A percentile compares a stretch with the other conserved stretches of the same genome.
Evolutionary conservation across 306 rosid species (phyloP).

Genomic region (Luffa acutangula): DNA sequence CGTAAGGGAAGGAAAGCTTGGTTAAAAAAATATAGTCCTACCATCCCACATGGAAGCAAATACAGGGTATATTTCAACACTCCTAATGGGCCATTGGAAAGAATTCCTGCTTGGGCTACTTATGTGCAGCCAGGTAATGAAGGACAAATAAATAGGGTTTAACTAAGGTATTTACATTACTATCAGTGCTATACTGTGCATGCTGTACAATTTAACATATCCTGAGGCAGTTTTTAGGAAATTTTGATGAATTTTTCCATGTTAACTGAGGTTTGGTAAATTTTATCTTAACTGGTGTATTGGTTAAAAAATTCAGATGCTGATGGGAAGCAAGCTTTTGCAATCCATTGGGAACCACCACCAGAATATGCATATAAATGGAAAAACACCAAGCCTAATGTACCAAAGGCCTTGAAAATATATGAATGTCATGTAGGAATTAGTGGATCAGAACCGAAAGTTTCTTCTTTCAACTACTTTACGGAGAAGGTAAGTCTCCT

Average conservation of each 20-base stretch:
- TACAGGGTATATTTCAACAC: conserved; percentile 95
- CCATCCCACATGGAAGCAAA: conserved; percentile 88
- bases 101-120: conserved; percentile 99
- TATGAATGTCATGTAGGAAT: conserved; percentile 97
- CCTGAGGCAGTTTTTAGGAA: neutral
- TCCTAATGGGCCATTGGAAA: conserved; percentile 76
- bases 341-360: conserved; percentile 96
- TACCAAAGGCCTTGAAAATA: conserved; percentile 62
- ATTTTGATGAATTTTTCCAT: neutral
- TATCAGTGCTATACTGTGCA: neutral
- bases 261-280: neutral
- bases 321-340: conserved; percentile 71
- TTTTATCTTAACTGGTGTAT: neutral
- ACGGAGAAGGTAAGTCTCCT: conserved; percentile 36
- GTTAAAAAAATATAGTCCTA: conserved; percentile 75
- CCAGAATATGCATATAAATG: conserved; percentile 73
- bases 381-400: conserved; percentile 54
- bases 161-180: neutral
- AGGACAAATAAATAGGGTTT: neutral
- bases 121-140: conserved; percentile 83
- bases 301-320: conserved; percentile 28
- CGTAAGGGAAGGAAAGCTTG: conserved; percentile 96
- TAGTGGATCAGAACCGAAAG: conserved; percentile 78
- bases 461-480: conserved; percentile 75
- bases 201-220: neutral